phyloP scores from a whole-genome alignment of 768 basidiomycete species.

The Flagelloscypha sp. region DNA sequence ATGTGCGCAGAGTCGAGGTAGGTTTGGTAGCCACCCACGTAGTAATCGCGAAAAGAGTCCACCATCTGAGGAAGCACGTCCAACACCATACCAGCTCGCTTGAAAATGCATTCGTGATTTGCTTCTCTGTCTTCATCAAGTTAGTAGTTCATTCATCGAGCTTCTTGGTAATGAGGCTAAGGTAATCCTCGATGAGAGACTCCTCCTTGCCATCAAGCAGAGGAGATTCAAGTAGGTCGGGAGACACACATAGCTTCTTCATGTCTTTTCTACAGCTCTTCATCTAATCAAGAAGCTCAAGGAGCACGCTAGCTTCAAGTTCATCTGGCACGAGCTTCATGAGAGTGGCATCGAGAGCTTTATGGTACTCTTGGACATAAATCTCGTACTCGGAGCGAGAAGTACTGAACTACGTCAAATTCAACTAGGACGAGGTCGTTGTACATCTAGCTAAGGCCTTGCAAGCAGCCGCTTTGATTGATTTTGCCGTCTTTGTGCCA shows the following conservation, averaged over 20 bases:
- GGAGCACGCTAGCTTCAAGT: conserved; percentile 81
- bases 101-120: conserved; percentile 81
- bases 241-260: conserved; percentile 83
- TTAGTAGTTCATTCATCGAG: conserved; percentile 96
- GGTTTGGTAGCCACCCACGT: conserved; percentile 89
- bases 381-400: conserved; percentile 75
- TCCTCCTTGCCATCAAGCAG: conserved; percentile 95
- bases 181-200: conserved; percentile 88
- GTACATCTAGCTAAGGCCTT: conserved; percentile 82
- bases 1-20: conserved; percentile 87
- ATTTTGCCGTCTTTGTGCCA: conserved; percentile 55
- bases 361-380: conserved; percentile 87
- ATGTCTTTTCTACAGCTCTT: conserved; percentile 94
- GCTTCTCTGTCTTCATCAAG: conserved; percentile 89
- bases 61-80: conserved; percentile 80
- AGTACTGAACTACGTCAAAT: conserved; percentile 80
- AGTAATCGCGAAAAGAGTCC: conserved; percentile 93
- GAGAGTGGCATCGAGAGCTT: conserved; percentile 66
- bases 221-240: conserved; percentile 78
- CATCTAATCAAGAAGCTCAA: conserved; percentile 85
- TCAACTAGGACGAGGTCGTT: conserved; percentile 93
- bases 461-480: conserved; percentile 66
- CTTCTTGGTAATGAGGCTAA: conserved; percentile 85
- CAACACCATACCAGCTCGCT: conserved; percentile 84
- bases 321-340: conserved; percentile 61